These are phyloP conservation scores for Hypoxylon lenormandii DNA, from an alignment of 495 filamentous ascomycete genomes.

Conservation along the genomic window DNA sequence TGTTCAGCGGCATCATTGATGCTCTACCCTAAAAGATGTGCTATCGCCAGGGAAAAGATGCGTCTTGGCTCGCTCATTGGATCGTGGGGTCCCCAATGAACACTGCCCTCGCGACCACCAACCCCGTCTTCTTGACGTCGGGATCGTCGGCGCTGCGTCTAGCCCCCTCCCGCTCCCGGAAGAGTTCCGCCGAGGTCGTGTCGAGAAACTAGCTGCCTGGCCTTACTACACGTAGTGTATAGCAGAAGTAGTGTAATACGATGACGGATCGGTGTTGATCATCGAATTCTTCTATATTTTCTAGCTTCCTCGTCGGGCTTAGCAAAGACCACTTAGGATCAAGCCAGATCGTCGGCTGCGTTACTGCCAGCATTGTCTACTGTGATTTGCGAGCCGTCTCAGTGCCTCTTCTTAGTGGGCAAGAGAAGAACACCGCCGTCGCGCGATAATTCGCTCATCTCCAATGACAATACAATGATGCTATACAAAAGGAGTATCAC, in stretches of 20 bases:
- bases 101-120: conserved; percentile 12
- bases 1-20: conserved; percentile 19
- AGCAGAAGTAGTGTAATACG: conserved; percentile 4
- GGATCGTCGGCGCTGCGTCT: conserved; percentile 29
- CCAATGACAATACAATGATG: conserved; percentile 18
- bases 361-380: too few species aligned
- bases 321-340: conserved; percentile 16
- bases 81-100: conserved; percentile 43
- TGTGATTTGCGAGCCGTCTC: conserved; percentile 7
- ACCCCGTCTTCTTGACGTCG: conserved; percentile 37
- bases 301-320: conserved; percentile 30
- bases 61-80: conserved; percentile 42
- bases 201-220: not conserved
- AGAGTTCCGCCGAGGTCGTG: conserved; percentile 25
- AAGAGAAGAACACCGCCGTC: conserved; percentile 18
- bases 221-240: conserved; percentile 28
- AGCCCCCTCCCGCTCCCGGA: conserved; percentile 44
- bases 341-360: conserved; percentile 25
- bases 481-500: conserved; percentile 4
- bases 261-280: conserved; percentile 35
- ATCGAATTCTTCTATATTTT: conserved; percentile 38
- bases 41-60: conserved; percentile 20
- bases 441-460: conserved; percentile 17
- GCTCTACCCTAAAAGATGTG: conserved; percentile 27
- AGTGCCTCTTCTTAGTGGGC: conserved; percentile 1